Percentiles rank a stretch among this genome's conserved stretches.
Conservation (phyloP, 345 rosid species). For the Mangifera indica region DNA sequence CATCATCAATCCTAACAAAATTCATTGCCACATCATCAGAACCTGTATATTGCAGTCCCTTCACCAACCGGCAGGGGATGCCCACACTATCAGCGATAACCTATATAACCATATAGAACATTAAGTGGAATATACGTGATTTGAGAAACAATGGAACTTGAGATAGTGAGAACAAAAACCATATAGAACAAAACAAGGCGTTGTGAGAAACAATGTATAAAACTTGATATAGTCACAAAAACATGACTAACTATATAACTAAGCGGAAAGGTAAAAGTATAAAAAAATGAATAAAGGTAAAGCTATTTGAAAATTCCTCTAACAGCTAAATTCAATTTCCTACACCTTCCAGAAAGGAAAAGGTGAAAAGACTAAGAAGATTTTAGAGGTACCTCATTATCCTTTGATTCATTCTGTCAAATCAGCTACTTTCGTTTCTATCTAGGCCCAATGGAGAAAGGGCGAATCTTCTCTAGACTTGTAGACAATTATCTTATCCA, state of each 20-base stretch:
- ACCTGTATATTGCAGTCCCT: slow-evolving; percentile 87
- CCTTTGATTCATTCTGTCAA: too few species aligned
- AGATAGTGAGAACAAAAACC: too few species aligned
- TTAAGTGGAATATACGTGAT: slow-evolving; percentile 13
- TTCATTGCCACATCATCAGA: slow-evolving; percentile 88
- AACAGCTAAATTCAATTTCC: background rate
- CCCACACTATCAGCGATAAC: slow-evolving; percentile 87
- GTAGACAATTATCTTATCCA: background rate
- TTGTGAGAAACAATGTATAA: too few species aligned
- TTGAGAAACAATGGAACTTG: slow-evolving; percentile 3
- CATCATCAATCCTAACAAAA: slow-evolving; percentile 82
- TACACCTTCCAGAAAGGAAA: background rate
- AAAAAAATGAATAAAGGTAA: background rate
- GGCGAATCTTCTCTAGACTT: background rate
- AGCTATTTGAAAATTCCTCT: background rate
- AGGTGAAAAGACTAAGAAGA: background rate
- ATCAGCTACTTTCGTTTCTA: background rate
- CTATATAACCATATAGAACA: slow-evolving; percentile 41
- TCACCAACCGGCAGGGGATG: slow-evolving; percentile 87
- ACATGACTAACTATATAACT: too few species aligned
- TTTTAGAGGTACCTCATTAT: background rate
- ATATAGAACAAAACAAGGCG: slow-evolving; percentile 5
- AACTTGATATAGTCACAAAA: too few species aligned
- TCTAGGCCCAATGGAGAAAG: background rate
- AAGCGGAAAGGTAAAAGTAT: background rate